phyloP scores from a whole-genome alignment of 768 basidiomycete species.

The Nidularia pulvinata region DNA sequence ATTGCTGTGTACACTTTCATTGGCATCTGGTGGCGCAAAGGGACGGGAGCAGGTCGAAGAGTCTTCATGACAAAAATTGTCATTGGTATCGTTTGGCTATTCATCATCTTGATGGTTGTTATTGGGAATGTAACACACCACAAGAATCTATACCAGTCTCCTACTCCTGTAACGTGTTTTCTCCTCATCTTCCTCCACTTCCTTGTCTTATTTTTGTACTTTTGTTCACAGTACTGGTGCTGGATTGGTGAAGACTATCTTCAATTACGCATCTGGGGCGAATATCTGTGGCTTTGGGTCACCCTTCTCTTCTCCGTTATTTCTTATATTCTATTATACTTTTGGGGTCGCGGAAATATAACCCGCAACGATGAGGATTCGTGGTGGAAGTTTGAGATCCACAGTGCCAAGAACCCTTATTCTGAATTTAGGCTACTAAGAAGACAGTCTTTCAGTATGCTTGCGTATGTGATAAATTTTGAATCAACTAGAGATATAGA shows the following conservation, averaged over 20 bases:
- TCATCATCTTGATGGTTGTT: conserved; percentile 27
- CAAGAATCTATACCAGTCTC: conserved; percentile 19
- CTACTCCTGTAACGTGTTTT: conserved; percentile 29
- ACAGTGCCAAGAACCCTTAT: conserved; percentile 8
- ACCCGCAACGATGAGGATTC: conserved; percentile 13
- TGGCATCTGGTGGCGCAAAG: no score
- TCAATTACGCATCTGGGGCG: conserved; percentile 11
- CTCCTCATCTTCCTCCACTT: background rate
- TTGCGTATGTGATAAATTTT: conserved; percentile 19
- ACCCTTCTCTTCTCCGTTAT: conserved; percentile 15
- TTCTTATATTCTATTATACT: conserved; percentile 20
- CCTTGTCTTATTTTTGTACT: background rate
- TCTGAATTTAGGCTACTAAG: no score
- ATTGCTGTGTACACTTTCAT: no score
- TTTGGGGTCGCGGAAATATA: conserved; percentile 19
- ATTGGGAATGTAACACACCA: conserved; percentile 19
- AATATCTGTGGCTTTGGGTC: conserved; percentile 26
- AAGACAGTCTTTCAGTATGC: conserved; percentile 19
- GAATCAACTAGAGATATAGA: background rate
- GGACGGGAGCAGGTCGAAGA: conserved; percentile 17
- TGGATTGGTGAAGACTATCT: conserved; percentile 14
- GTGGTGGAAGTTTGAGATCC: conserved; percentile 30
- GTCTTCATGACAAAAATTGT: conserved; percentile 19
- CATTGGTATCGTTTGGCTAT: conserved; percentile 27
- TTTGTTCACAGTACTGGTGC: conserved; percentile 20